A percentile compares a stretch with the other conserved stretches of the same genome.
These are phyloP conservation scores for Irpex sp. DNA, from an alignment of 1,284 basidiomycete genomes.

Conservation along the genomic window DNA sequence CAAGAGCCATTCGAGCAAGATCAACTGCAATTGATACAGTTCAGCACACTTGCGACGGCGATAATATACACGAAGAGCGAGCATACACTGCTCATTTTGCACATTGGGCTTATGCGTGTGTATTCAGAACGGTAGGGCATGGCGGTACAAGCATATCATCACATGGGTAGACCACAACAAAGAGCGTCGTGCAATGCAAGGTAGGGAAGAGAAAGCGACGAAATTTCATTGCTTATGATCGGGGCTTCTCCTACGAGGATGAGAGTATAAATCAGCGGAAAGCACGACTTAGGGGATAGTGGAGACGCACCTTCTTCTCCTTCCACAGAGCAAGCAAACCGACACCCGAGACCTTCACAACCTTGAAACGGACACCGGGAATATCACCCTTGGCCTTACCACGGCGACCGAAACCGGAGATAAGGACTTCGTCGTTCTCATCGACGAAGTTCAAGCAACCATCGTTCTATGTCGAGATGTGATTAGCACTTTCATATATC, in stretches of 20 bases:
- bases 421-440: constrained; percentile 99
- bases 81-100: constrained; percentile 15
- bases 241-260: constrained; percentile 75
- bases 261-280: constrained; percentile 3
- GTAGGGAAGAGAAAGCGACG: constrained; percentile 16
- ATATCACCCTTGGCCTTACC: constrained; percentile 99
- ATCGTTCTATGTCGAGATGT: constrained; percentile 69
- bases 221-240: constrained; percentile 58
- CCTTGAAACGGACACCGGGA: constrained; percentile 97
- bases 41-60: not conserved
- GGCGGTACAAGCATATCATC: constrained; percentile 41
- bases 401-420: constrained; percentile 99
- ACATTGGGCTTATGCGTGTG: constrained; percentile 21
- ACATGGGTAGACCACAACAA: constrained; percentile 25
- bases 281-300: not conserved
- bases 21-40: not conserved
- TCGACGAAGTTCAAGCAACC: constrained; percentile 99
- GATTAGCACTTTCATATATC: not conserved
- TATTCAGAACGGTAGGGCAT: constrained; percentile 25
- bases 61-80: constrained; percentile 11
- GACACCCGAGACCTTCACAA: constrained; percentile 99
- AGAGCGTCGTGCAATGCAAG: constrained; percentile 15
- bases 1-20: not conserved
- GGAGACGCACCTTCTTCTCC: constrained; percentile 86
- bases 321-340: constrained; percentile 97